Base-by-base conservation (phyloP, 2,329 filamentous ascomycete species). In the Aureobasidium sp. region DNA sequence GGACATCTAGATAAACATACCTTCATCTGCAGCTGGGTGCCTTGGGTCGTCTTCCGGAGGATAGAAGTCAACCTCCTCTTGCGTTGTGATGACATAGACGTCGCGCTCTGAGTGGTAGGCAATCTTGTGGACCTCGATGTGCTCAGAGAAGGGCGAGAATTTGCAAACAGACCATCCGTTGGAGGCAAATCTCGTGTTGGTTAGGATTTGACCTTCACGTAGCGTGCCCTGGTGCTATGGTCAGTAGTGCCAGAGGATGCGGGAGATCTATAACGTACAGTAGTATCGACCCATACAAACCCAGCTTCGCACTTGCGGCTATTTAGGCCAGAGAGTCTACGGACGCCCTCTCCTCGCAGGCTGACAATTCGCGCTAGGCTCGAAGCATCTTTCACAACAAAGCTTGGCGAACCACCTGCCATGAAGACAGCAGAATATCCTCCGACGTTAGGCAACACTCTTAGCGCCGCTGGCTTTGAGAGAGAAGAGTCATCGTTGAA, bases 11-110 rank as follows among this genome's bases (percentile, higher is more conserved):
- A 10, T 7, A 36, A 6, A 8, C 62, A 84, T 80, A 76, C 88
- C 84, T 78, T 97, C 95, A 68, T 88, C 88, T 27, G 90, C 87
- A 89, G 94, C 95, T 69, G 96, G 93, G 42, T 87, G 85, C 69
- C 97, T 93, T 68, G 93, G 90, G 66, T 97, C 95, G 71, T 97
- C 94, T 62, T 93, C 93, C 1, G 94, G 93, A 27, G 98, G 85
- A 76, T 94, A 92, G 75, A 97, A 98, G 4, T 90, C 88, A 56
- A 91, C 88, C 31, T 79, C 75, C 10, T 83, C 82, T 68, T 90
- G 91, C 65, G 93, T 95, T 5, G 90, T 93, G 20, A 95, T 82
- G 2, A 94, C 88, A 74, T 97, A 98, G 0, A 91, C 88, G 27
- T 89, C 88, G 48, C 91, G 91, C 0, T 90, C 87, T 2, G 90